Base-by-base conservation (phyloP, 1,284 basidiomycete genomes). In the Acaromyces ingoldii region DNA sequence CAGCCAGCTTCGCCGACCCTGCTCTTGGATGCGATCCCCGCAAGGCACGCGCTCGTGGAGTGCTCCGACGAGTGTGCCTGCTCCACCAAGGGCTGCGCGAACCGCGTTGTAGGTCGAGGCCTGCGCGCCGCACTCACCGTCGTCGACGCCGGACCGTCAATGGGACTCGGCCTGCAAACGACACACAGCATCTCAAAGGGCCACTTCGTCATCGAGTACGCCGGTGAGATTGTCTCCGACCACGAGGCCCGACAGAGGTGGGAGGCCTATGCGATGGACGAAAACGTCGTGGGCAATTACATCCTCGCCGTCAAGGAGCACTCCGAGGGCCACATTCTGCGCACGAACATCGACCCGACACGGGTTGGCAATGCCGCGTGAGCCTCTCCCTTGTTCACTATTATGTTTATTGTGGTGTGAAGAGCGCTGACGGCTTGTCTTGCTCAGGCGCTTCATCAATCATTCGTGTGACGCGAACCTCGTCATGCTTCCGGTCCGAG, bases 391-490 rank as follows among this genome's bases (percentile, higher is more conserved):
- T 22, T 3, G n/a, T 34, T n/a, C n/a, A n/a, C n/a, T n/a, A n/a
- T n/a, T n/a, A n/a, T n/a, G n/a, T n/a, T n/a, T n/a, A n/a, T n/a
- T n/a, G n/a, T n/a, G n/a, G n/a, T n/a, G n/a, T n/a, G n/a, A n/a
- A n/a, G n/a, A n/a, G n/a, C n/a, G n/a, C n/a, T n/a, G n/a, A n/a
- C n/a, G n/a, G n/a, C n/a, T n/a, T n/a, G n/a, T n/a, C n/a, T n/a
- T n/a, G n/a, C n/a, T n/a, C n/a, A n/a, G 49, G 6, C 37, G 50
- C 24, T 51, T 47, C 29, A 7, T 30, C 29, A 52, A 56, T 46
- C 54, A 56, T 28, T 25, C 39, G 21, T 56, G 54, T 26, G 41
- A 40, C n/a, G 51, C 54, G 3, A 53, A 53, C 25, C 41, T 56
- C 21, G 28, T 52, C 19, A 45, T 52, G 7, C 33, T 56, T 34